Evolutionary conservation across 257 asterid genomes (phyloP), one percentile per base, ranked within the genome.

Genomic region (Nicotiana noctiflora): DNA sequence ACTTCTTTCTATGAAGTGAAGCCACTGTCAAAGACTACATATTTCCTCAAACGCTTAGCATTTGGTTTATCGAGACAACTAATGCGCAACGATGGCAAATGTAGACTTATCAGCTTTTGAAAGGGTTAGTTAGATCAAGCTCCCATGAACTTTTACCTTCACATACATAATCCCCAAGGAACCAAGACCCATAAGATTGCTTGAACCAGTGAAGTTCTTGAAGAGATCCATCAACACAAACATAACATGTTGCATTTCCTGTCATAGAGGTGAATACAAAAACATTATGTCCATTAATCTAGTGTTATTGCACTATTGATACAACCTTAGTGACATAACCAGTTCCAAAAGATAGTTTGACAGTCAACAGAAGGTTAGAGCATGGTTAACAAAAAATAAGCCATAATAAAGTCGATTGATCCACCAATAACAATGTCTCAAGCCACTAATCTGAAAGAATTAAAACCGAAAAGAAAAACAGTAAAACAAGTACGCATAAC

Each of bases 121-220:
- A 40, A 68, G 27, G 56, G 11, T 10, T 68, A 5, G 2, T 44
- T 18, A 79, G n/a, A 79, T 72, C 37, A 79, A 44, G 82, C n/a
- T 66, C 31, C 19, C 8, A 56, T 14, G 31, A 59, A 79, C 64
- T 3, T 66, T 88, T 86, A 95, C 98, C 99, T 94, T 96, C 96
- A 81, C 91, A 90, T 63, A 94, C 95, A 86, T 90, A 94, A 80
- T 96, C 98, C 49, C 99, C 99, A 61, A 94, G 89, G 86, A 96
- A 94, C 99, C 99, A 96, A 40, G 99, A 96, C 62, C 99, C 97
- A 81, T 89, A 88, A 76, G 92, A 81, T 89, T 93, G 97, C 88
- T 94, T 94, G 84, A 93, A 96, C 96, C 93, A 91, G 84, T 96
- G 91, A 84, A 96, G 88, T 82, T 96, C 99, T 70, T 91, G 94